Conservation (phyloP, 345 rosid genomes). For the Lepidium africanum region DNA sequence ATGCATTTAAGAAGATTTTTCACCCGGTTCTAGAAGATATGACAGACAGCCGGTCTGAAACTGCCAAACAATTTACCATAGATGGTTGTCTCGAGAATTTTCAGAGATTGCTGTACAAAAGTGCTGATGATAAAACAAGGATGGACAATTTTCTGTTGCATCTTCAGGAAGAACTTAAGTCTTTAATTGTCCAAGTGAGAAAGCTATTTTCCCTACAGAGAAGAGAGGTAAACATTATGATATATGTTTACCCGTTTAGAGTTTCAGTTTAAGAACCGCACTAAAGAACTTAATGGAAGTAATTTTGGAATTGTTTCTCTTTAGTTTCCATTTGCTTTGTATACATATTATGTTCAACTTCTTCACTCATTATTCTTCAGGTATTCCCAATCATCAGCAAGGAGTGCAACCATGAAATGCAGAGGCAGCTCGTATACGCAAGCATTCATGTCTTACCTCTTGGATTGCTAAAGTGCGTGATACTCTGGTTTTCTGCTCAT, state of each 20-base stretch:
- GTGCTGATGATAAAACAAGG: slow-evolving; percentile 18
- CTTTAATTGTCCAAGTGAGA: slow-evolving; percentile 31
- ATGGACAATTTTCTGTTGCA: slow-evolving; percentile 30
- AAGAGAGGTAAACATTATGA: slow-evolving; percentile 41
- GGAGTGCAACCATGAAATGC: slow-evolving; percentile 46
- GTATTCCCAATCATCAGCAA: slow-evolving; percentile 46
- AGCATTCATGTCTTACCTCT: slow-evolving; percentile 68
- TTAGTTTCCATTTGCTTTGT: not conserved
- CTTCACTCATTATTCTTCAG: slow-evolving; percentile 24
- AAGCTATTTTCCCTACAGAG: slow-evolving; percentile 45
- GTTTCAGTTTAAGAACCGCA: not conserved
- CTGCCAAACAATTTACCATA: slow-evolving; percentile 23
- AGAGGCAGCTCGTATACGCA: slow-evolving; percentile 44
- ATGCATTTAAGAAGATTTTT: slow-evolving; percentile 50
- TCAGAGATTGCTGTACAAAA: slow-evolving; percentile 35
- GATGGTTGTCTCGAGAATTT: slow-evolving; percentile 37
- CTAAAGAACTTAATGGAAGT: not conserved
- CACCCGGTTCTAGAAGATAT: slow-evolving; percentile 40
- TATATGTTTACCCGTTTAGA: not conserved
- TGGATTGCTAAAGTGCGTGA: slow-evolving; percentile 60
- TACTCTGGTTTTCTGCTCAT: slow-evolving; percentile 65
- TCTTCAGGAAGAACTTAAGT: slow-evolving; percentile 43
- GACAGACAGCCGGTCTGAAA: slow-evolving; percentile 12
- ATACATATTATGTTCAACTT: not conserved
- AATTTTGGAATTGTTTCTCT: not conserved